A percentile compares a stretch with the other conserved stretches of the same genome.
Evolutionary conservation across 179 eudicot species (phyloP).

Genomic region (Gypsophila paniculata): DNA sequence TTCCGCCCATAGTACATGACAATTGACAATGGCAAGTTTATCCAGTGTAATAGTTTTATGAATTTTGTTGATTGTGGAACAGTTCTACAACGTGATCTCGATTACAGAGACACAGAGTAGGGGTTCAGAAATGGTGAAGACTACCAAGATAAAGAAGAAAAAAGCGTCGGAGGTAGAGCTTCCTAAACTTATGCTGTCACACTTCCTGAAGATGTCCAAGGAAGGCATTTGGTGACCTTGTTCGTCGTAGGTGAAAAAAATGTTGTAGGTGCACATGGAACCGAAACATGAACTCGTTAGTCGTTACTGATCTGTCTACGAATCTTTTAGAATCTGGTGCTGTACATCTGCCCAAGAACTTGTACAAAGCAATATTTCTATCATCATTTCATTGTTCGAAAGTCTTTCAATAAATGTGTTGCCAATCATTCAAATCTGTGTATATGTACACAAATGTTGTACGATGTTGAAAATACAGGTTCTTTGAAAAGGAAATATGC

Average conservation of each 20-base stretch:
- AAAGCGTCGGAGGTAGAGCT: conserved; percentile 40
- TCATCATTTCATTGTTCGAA: not conserved
- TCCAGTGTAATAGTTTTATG: not conserved
- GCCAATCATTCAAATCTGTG: not conserved
- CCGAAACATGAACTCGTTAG: not conserved
- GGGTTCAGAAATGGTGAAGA: conserved; percentile 49
- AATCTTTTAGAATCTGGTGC: conserved; percentile 5
- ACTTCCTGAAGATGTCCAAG: conserved; percentile 74
- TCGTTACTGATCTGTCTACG: not conserved
- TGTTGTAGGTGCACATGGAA: not conserved
- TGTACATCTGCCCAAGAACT: not conserved
- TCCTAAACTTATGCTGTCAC: conserved; percentile 68
- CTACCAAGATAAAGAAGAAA: conserved; percentile 69
- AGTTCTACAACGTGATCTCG: conserved; percentile 79
- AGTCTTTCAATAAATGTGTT: not conserved
- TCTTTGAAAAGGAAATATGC: not conserved
- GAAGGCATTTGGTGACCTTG: conserved; percentile 51
- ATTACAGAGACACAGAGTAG: conserved; percentile 43
- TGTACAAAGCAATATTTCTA: not conserved
- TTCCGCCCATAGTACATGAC: not conserved
- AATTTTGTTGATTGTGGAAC: conserved; percentile 24
- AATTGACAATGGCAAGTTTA: not conserved
- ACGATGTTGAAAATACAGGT: not conserved
- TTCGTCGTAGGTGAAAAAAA: not conserved
- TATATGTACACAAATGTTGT: too few relatives aligned